Conservation (phyloP, 1,139 yeast species). For the Scheffersomyces illinoinensis region DNA sequence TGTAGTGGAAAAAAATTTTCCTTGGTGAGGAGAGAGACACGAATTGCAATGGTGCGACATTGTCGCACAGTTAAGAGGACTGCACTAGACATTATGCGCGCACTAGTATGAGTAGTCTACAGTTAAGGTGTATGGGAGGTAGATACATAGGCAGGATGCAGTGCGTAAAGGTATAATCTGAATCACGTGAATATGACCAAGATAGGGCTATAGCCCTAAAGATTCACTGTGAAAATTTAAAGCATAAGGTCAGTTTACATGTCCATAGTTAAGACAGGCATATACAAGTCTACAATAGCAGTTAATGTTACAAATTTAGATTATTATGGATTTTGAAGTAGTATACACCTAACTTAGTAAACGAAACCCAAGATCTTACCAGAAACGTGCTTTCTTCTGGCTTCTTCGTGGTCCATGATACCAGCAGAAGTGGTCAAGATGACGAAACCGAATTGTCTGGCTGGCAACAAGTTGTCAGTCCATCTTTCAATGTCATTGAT, state of each 20-base stretch:
- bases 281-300: background rate
- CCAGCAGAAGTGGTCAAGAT: slow-evolving; percentile 99
- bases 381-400: slow-evolving; percentile 99
- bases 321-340: slow-evolving; percentile 1
- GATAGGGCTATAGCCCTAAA: background rate
- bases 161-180: background rate
- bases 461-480: slow-evolving; percentile 97
- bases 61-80: background rate
- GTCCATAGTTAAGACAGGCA: background rate
- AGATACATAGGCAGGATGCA: background rate
- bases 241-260: background rate
- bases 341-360: slow-evolving; percentile 37
- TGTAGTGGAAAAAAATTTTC: background rate
- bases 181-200: background rate
- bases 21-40: background rate
- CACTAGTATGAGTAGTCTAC: background rate
- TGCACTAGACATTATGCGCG: background rate
- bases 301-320: background rate
- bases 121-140: background rate
- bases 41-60: background rate
- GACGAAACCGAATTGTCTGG: slow-evolving; percentile 98
- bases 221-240: background rate
- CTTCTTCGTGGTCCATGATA: slow-evolving; percentile 99
- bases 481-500: slow-evolving; percentile 93
- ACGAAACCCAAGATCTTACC: slow-evolving; percentile 98